phyloP scores from a whole-genome alignment of 1,284 basidiomycete genomes.

The Tylopilus sp. region DNA sequence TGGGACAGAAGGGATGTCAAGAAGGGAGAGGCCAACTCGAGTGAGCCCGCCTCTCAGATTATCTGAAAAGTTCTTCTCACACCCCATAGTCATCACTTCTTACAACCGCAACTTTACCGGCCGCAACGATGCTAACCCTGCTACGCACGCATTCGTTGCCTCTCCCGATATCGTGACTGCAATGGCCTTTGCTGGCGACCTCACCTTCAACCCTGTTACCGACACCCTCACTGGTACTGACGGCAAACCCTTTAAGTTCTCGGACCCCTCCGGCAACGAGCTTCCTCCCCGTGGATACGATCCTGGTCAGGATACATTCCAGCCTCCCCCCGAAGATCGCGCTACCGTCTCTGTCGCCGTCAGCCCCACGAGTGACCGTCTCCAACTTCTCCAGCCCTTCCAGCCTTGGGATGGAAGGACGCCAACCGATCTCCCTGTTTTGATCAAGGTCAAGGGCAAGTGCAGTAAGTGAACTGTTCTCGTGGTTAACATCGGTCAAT shows the following conservation, averaged over 20 bases:
- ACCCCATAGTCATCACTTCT: conserved; percentile 83
- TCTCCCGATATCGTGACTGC: conserved; percentile 98
- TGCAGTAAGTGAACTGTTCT: conserved; percentile 64
- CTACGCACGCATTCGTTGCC: conserved; percentile 98
- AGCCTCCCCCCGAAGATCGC: conserved; percentile 88
- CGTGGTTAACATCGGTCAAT: neutral
- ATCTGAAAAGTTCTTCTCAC: conserved; percentile 7
- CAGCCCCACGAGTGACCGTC: conserved; percentile 86
- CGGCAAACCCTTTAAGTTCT: conserved; percentile 98
- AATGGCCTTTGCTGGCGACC: conserved; percentile 90
- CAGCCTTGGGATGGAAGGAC: conserved; percentile 91
- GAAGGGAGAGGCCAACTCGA: conserved; percentile 97
- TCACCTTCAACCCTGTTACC: conserved; percentile 96
- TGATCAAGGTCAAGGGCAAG: conserved; percentile 99
- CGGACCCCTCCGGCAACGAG: conserved; percentile 84
- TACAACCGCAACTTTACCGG: conserved; percentile 99
- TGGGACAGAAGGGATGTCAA: conserved; percentile 97
- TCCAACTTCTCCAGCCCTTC: conserved; percentile 94
- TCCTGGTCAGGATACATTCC: conserved; percentile 96
- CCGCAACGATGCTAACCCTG: conserved; percentile 99
- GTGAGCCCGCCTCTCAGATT: conserved; percentile 41
- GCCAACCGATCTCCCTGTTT: conserved; percentile 82
- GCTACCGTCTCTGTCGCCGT: conserved; percentile 84
- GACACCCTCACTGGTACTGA: conserved; percentile 87
- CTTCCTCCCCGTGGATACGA: conserved; percentile 96